A percentile compares a stretch with the other conserved stretches of the same genome.
Conservation (phyloP, 208 protist genomes). For the Leishmania aethiopica region DNA sequence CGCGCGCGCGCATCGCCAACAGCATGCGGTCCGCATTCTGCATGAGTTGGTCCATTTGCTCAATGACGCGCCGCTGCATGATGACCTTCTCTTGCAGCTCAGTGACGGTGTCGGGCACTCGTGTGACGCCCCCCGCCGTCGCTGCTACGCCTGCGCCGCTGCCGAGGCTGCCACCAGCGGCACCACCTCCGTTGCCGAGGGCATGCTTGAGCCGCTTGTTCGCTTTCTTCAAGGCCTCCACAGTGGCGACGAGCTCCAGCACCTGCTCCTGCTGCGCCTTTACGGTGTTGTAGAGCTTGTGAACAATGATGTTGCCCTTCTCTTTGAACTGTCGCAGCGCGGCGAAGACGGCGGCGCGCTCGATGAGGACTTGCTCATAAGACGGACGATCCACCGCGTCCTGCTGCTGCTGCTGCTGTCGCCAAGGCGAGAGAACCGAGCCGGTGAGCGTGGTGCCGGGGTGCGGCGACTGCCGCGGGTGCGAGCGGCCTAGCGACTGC, state of each 20-base stretch:
- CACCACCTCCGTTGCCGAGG: conserved; percentile 1
- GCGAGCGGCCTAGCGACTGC: conserved; percentile 16
- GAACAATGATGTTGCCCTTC: conserved; percentile 56
- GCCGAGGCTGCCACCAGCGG: not conserved
- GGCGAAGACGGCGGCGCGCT: conserved; percentile 49
- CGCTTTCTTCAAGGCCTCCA: conserved; percentile 39
- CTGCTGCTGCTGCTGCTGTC: not conserved
- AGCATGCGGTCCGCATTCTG: conserved; percentile 39
- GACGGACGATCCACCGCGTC: conserved; percentile 3
- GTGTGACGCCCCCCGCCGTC: not conserved
- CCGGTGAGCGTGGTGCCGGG: not conserved
- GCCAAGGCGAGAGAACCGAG: not conserved
- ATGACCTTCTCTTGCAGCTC: conserved; percentile 34
- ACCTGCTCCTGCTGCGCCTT: conserved; percentile 39
- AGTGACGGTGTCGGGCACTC: not conserved
- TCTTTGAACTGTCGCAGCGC: conserved; percentile 49
- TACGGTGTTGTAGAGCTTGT: conserved; percentile 43
- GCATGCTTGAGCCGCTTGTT: conserved; percentile 32
- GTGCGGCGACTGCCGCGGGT: not conserved
- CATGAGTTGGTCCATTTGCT: conserved; percentile 46
- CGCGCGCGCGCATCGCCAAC: conserved; percentile 37
- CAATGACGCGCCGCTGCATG: conserved; percentile 35
- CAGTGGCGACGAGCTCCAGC: conserved; percentile 31
- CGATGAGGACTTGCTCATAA: conserved; percentile 34
- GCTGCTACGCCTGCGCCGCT: not conserved